These are phyloP conservation scores for Xylaria arbuscula DNA, from an alignment of 2,329 filamentous ascomycete species.

Conservation along the genomic window DNA sequence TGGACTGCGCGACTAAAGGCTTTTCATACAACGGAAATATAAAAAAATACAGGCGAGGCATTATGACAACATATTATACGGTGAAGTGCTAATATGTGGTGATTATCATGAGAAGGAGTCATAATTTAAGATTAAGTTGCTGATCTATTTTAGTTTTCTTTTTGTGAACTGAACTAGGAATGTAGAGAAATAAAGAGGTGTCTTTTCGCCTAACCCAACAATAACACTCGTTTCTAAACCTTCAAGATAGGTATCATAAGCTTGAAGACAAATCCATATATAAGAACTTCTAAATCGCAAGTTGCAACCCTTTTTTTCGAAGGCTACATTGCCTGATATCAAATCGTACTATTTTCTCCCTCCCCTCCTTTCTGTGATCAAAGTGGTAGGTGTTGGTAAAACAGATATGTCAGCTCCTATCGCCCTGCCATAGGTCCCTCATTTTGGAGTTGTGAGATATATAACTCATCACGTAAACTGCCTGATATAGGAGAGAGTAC, in stretches of 20 bases:
- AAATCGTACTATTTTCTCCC: not conserved
- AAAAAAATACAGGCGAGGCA: no score
- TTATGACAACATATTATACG: no score
- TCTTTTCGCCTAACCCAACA: conserved; percentile 15
- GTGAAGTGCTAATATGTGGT: no score
- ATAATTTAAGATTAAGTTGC: conserved; percentile 16
- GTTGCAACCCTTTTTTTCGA: not conserved
- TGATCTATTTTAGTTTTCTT: conserved; percentile 24
- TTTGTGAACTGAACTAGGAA: conserved; percentile 3
- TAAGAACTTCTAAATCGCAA: conserved; percentile 8
- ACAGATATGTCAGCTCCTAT: conserved; percentile 5
- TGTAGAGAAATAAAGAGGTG: not conserved
- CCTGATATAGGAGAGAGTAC: not conserved
- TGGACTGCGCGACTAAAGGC: no score
- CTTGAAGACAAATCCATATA: not conserved
- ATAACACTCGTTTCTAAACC: conserved; percentile 10
- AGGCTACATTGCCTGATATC: not conserved
- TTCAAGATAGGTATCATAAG: conserved; percentile 15
- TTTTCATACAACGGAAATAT: no score
- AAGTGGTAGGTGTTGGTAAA: conserved; percentile 3
- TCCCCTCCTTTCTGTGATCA: not conserved
- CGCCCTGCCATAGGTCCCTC: not conserved
- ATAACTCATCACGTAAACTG: not conserved
- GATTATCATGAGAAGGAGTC: not conserved
- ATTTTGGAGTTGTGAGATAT: not conserved